phyloP scores from a whole-genome alignment of 768 basidiomycete genomes.

The Phylloporus rhodoxanthus region DNA sequence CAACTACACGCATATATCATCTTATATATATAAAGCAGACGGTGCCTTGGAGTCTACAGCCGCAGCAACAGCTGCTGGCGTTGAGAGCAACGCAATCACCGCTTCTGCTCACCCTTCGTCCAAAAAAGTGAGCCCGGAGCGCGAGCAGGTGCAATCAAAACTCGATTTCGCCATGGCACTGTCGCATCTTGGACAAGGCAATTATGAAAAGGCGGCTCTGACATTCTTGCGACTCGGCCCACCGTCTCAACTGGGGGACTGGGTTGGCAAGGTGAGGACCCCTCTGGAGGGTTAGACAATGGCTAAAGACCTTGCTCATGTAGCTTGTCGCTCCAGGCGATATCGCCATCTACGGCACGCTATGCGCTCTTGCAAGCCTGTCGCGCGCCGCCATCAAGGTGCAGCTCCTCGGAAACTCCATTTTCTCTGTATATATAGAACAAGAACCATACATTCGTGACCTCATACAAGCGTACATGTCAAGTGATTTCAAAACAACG shows the following conservation, averaged over 20 bases:
- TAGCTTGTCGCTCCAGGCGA: conserved; percentile 73
- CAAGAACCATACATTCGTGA: conserved; percentile 85
- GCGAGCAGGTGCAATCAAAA: conserved; percentile 67
- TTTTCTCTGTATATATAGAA: conserved; percentile 74
- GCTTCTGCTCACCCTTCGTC: conserved; percentile 21
- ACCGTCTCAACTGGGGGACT: conserved; percentile 64
- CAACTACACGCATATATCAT: conserved; percentile 80
- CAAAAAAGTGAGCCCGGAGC: conserved; percentile 47
- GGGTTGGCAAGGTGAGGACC: conserved; percentile 59
- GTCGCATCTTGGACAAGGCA: conserved; percentile 61
- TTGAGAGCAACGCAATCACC: conserved; percentile 12
- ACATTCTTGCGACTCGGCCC: conserved; percentile 65
- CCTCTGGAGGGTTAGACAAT: background rate
- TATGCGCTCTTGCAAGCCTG: conserved; percentile 79
- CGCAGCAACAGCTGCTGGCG: conserved; percentile 29
- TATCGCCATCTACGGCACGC: conserved; percentile 78
- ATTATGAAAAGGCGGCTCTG: conserved; percentile 77
- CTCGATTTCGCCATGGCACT: conserved; percentile 79
- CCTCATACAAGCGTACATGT: conserved; percentile 79
- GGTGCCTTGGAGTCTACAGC: conserved; percentile 69
- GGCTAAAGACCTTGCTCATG: background rate
- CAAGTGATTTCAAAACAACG: conserved; percentile 79
- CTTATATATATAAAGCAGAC: conserved; percentile 97
- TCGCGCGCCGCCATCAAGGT: conserved; percentile 64
- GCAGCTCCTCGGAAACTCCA: conserved; percentile 60